Base-by-base conservation (phyloP, 768 basidiomycete genomes). In the Pleurotus pulmonarius region DNA sequence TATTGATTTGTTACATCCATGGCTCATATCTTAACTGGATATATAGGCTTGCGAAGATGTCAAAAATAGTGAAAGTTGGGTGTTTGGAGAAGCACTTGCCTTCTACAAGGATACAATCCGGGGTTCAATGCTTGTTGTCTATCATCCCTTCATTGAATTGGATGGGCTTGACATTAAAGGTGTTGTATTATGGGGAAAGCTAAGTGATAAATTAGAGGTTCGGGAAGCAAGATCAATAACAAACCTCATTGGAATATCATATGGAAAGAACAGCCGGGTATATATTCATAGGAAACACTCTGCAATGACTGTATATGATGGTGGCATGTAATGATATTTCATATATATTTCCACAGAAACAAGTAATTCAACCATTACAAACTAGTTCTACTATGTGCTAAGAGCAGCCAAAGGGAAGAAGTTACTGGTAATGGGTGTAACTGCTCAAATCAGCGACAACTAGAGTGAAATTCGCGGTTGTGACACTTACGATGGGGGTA, bases 51-150 rank as follows among this genome's bases (percentile, higher is more conserved):
- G 7, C 26, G 7, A 26, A 7, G 5, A 26, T 26, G 26, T 4
- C 7, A 7, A 4, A 4, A 26, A 4, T 26, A 26, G 26, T 4
- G 7, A 4, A 26, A 7, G 7, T 5, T n/a, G 16, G 20, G 37
- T 56, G 20, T 64, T 58, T 60, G 63, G 56, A 15, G 61, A 64
- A 56, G 63, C 62, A 25, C 24, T 58, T 1, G 61, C 61, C 45
- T 64, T 64, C 49, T 62, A 56, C 49, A 24, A 56, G 29, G 13
- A 44, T 5, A 11, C n/a, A 12, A 22, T 16, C 13, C 12, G 38
- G 46, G 9, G 13, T 7, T 7, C 47, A 13, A 4, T 6, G 15
- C 13, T 60, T 26, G 59, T 56, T 12, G 55, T 43, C 37, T 53
- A 24, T 53, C 47, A 47, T 13, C 61, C 61, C 29, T 43, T 62